Percentiles rank a stretch among this genome's conserved stretches.
phyloP scores from a whole-genome alignment of 2,329 filamentous ascomycete species.

The Alternaria solani region DNA sequence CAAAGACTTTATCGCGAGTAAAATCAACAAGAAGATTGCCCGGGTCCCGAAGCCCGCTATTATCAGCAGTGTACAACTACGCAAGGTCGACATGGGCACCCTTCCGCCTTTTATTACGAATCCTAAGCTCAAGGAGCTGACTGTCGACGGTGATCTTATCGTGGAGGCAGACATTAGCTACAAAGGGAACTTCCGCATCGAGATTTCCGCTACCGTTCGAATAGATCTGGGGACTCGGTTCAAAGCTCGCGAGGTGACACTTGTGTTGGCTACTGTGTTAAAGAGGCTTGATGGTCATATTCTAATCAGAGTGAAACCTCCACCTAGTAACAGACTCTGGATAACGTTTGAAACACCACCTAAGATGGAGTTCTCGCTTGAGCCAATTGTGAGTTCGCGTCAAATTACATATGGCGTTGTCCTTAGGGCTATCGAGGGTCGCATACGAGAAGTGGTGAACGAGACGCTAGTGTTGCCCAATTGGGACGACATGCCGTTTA shows the following conservation, averaged over 20 bases:
- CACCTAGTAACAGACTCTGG: constrained; percentile 96
- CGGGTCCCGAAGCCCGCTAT: constrained; percentile 92
- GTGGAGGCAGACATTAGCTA: constrained; percentile 90
- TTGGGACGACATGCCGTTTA: constrained; percentile 96
- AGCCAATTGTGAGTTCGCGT: constrained; percentile 92
- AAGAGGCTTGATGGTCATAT: constrained; percentile 86
- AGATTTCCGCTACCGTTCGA: constrained; percentile 90
- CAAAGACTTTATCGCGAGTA: constrained; percentile 79
- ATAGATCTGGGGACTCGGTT: constrained; percentile 90
- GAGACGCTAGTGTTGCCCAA: constrained; percentile 92
- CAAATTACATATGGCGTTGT: constrained; percentile 96
- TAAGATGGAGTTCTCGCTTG: constrained; percentile 91
- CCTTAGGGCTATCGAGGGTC: constrained; percentile 89
- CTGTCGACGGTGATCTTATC: constrained; percentile 87
- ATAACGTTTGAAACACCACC: constrained; percentile 93
- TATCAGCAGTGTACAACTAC: constrained; percentile 83
- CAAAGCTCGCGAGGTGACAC: constrained; percentile 87
- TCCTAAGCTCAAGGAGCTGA: constrained; percentile 85
- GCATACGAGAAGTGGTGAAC: constrained; percentile 91
- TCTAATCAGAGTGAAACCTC: constrained; percentile 87
- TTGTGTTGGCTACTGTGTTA: constrained; percentile 84
- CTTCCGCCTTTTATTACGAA: constrained; percentile 89
- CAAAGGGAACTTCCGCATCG: constrained; percentile 85
- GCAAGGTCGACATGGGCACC: constrained; percentile 84
- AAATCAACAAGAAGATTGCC: constrained; percentile 95